These are phyloP conservation scores for Heterobasidion annosum DNA, from an alignment of 1,284 basidiomycete species.

Conservation along the genomic window DNA sequence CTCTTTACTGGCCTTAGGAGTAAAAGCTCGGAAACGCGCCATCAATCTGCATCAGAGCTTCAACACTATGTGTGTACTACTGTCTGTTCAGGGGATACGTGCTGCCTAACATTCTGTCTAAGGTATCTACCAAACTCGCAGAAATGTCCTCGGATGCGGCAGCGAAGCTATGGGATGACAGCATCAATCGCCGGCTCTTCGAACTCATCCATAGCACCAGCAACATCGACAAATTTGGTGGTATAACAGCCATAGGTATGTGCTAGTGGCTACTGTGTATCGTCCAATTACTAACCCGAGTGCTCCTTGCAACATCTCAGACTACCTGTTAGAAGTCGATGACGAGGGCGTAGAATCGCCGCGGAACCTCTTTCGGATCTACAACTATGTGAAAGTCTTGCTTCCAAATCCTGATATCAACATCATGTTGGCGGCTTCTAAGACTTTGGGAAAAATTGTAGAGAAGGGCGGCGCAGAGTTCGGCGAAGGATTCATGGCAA, in stretches of 20 bases:
- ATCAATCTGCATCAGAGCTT: slow-evolving; percentile 57
- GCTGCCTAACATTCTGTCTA: background rate
- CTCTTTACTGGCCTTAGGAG: slow-evolving; percentile 62
- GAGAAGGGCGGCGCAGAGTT: slow-evolving; percentile 75
- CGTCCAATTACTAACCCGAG: slow-evolving; percentile 5
- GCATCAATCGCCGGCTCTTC: slow-evolving; percentile 71
- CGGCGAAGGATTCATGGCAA: slow-evolving; percentile 83
- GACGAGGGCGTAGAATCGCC: slow-evolving; percentile 73
- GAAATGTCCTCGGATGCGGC: slow-evolving; percentile 74
- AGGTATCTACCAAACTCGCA: slow-evolving; percentile 59
- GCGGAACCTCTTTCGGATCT: slow-evolving; percentile 76
- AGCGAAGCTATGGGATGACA: slow-evolving; percentile 75
- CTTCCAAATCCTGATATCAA: slow-evolving; percentile 78
- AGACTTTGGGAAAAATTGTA: slow-evolving; percentile 77
- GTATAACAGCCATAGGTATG: slow-evolving; percentile 75
- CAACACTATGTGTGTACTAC: slow-evolving; percentile 53
- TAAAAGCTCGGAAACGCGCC: slow-evolving; percentile 51
- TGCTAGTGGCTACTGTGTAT: slow-evolving; percentile 11
- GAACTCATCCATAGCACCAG: slow-evolving; percentile 78
- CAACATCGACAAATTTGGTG: slow-evolving; percentile 70
- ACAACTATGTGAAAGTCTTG: slow-evolving; percentile 85
- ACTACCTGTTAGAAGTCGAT: slow-evolving; percentile 59
- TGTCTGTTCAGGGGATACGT: no score
- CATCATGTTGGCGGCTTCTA: slow-evolving; percentile 85
- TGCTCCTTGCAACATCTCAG: slow-evolving; percentile 27